Conservation (phyloP, 495 filamentous ascomycete genomes). For the Penicillium psychrofluorescens region DNA sequence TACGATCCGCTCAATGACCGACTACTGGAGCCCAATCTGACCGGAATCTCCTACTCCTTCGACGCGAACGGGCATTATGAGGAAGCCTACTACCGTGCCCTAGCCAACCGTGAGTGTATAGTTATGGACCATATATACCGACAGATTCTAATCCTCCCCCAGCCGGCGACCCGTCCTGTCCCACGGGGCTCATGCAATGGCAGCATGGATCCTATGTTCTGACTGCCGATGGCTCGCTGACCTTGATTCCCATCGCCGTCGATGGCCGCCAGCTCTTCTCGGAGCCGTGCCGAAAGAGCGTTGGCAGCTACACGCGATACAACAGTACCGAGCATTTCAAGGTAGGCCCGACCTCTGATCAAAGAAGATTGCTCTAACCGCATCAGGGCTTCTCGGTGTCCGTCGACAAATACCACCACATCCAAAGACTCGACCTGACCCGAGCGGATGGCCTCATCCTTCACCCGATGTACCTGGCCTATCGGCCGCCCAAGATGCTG, state of each 20-base stretch:
- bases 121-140: neutral
- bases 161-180: slow-evolving; percentile 60
- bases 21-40: slow-evolving; percentile 60
- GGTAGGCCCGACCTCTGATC: slow-evolving; percentile 28
- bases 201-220: slow-evolving; percentile 62
- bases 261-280: slow-evolving; percentile 70
- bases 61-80: slow-evolving; percentile 66
- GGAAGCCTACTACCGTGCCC: slow-evolving; percentile 64
- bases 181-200: slow-evolving; percentile 67
- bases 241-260: slow-evolving; percentile 53
- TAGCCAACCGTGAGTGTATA: slow-evolving; percentile 60
- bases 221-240: slow-evolving; percentile 50
- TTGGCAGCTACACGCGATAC: slow-evolving; percentile 57
- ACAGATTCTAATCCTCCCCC: slow-evolving; percentile 1
- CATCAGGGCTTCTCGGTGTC: slow-evolving; percentile 54
- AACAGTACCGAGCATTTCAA: slow-evolving; percentile 60
- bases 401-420: slow-evolving; percentile 54
- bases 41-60: slow-evolving; percentile 80
- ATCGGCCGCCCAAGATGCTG: slow-evolving; percentile 66
- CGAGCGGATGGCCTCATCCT: slow-evolving; percentile 59
- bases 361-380: slow-evolving; percentile 8
- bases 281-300: slow-evolving; percentile 51
- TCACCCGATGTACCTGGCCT: slow-evolving; percentile 67
- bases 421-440: slow-evolving; percentile 60
- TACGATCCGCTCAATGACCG: slow-evolving; percentile 64